Base-by-base conservation (phyloP, 176 grass and related monocot genomes). In the Tillandsia leiboldiana region DNA sequence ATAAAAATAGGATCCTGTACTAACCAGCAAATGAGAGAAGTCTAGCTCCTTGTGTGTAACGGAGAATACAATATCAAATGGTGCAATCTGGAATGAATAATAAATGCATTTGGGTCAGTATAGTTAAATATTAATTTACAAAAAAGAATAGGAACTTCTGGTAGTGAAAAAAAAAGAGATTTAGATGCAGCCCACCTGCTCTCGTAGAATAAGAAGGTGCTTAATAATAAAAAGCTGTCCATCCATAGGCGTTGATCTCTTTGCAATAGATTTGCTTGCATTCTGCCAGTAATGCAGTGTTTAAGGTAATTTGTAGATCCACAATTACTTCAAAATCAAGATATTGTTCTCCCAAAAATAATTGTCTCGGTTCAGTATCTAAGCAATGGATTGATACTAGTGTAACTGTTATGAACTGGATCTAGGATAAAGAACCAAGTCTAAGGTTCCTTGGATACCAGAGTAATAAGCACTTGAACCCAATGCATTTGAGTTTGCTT, bases 171-270 rank as follows among this genome's bases (percentile, higher is more conserved):
- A 24, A 56, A 7, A 51, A 68, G 12, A 74, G 59, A 81, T 50
- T 73, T 69, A 58, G 11, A 79, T 69, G 69, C 57, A 57, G 12
- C 17, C 15, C 24, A 92, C 93, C 89, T 97, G 93, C 71, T 97
- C 93, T 74, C 93, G 80, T 66, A 97, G 81, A 84, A 97, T 87
- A 71, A 97, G 93, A 65, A 97, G 93, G 73, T 97, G 86, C 71
- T 92, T 97, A 66, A 97, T 90, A 52, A 97, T 82, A 75, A 97
- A 97, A 79, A 97, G 93, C 69, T 97, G 93, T 1, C 89, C 93
- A 81, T 97, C 93, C 81, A 90, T 97, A 53, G 73, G 70, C 42
- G 69, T 80, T 79, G 86, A 79, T 90, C 83, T 97, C 79, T 97
- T 96, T 63, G 84, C 66, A 84, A 96, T 81, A 26, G 65, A 73